Base-by-base conservation (phyloP, 352 stramenopile species). In the Halophytophthora batemanensis region DNA sequence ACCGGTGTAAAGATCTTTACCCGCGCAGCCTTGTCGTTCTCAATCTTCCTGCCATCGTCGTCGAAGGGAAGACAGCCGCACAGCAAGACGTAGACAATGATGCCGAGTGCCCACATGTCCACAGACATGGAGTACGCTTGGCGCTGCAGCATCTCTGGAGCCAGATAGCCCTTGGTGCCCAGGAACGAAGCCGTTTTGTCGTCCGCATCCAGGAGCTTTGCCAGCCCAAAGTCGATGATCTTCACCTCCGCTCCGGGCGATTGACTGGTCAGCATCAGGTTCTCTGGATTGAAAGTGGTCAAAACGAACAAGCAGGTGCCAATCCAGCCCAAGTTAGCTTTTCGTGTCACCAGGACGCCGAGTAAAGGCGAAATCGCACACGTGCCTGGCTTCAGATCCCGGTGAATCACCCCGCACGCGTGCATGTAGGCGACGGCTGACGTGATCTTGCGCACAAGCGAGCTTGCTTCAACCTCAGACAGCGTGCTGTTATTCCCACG, bases 221-320 rank as follows among this genome's bases (percentile, higher is more conserved):
- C 92, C 6, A 99, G 71, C 2, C 97, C 97, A 82, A 99, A 99
- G 70, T 99, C 97, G 57, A 99, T 99, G 53, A 99, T 98, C 72
- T 99, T 99, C 11, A 99, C 78, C 33, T 87, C 68, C 13, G 87
- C 77, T 22, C 78, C 74, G 8, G 71, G 71, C n/a, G 78, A 79
- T 56, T 90, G 89, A 53, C 69, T 87, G 25, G 83, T 93, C 36
- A 95, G 59, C 71, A 95, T 89, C 25, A 95, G 39, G 36, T 95
- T 95, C 54, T 94, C 86, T 75, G 34, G 39, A 28, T 11, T 4
- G 38, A 41, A 36, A 1, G 14, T 31, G 45, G 40, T 13, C 4
- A n/a, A 21, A 35, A 35, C 22, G 36, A 28, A 51, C 23, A 34
- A 31, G 14, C 42, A 46, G 38, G 56, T 31, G 35, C 34, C 34